Evolutionary conservation across 2,329 filamentous ascomycete genomes (phyloP).

Genomic region (Fusarium pilosicola): DNA sequence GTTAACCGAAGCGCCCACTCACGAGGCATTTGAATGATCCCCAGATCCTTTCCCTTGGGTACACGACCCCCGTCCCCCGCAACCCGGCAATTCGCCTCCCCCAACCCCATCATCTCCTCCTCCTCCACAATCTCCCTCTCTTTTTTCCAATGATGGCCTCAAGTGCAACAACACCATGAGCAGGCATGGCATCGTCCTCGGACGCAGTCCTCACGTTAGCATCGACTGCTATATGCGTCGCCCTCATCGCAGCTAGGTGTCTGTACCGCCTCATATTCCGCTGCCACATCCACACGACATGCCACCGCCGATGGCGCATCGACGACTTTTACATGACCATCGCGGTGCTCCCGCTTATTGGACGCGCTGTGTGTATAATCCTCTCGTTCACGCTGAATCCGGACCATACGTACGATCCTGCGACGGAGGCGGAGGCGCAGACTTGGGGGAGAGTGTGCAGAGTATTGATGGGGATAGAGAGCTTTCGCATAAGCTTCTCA

Average conservation of each 20-base stretch:
- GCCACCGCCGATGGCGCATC: slow-evolving; percentile 46
- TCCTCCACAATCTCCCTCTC: not conserved
- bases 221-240: slow-evolving; percentile 42
- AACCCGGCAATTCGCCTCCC: not conserved
- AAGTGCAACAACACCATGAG: slow-evolving; percentile 1
- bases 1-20: not conserved
- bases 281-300: slow-evolving; percentile 42
- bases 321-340: slow-evolving; percentile 49
- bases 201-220: slow-evolving; percentile 43
- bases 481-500: slow-evolving; percentile 42
- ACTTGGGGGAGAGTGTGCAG: slow-evolving; percentile 15
- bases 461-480: slow-evolving; percentile 35
- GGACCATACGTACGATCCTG: slow-evolving; percentile 36
- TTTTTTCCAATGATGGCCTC: slow-evolving; percentile 2
- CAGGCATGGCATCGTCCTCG: slow-evolving; percentile 37
- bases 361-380: slow-evolving; percentile 40
- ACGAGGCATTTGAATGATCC: not conserved
- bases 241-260: slow-evolving; percentile 45
- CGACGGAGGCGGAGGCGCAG: slow-evolving; percentile 35
- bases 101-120: not conserved
- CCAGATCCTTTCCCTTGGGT: slow-evolving; percentile 1
- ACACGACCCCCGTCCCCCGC: not conserved
- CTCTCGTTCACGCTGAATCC: slow-evolving; percentile 44
- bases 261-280: slow-evolving; percentile 43
- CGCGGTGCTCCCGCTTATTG: slow-evolving; percentile 45